Evolutionary conservation across 2,329 filamentous ascomycete genomes (phyloP).

Genomic region (Pseudogymnoascus sp.): DNA sequence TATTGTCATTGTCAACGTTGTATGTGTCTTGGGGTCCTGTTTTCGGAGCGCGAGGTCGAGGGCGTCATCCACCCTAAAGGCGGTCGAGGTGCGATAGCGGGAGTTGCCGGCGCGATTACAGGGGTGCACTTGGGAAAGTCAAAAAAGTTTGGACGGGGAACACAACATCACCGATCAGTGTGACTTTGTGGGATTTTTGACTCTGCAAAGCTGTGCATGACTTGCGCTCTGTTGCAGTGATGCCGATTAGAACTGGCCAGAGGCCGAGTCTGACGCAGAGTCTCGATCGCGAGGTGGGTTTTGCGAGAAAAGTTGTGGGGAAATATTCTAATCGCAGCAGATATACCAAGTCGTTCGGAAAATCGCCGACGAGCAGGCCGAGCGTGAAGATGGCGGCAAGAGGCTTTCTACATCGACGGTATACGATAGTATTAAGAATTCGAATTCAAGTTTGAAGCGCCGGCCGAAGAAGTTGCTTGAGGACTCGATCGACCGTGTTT

Average conservation of each 20-base stretch:
- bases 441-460: conserved; percentile 78
- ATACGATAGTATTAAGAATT: conserved; percentile 73
- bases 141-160: conserved; percentile 2
- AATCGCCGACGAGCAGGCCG: conserved; percentile 56
- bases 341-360: conserved; percentile 75
- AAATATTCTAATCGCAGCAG: conserved; percentile 26
- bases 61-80: neutral
- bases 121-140: neutral
- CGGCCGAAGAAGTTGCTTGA: conserved; percentile 75
- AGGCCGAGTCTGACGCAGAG: conserved; percentile 42
- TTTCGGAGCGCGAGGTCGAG: neutral
- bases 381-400: conserved; percentile 37
- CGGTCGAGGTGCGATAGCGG: conserved; percentile 11
- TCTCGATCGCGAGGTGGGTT: conserved; percentile 52
- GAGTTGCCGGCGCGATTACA: conserved; percentile 1
- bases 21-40: conserved; percentile 1
- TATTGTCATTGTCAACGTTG: conserved; percentile 10
- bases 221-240: neutral
- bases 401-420: conserved; percentile 52
- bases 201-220: neutral
- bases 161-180: neutral
- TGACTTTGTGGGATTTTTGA: neutral
- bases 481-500: conserved; percentile 74
- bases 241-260: conserved; percentile 18
- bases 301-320: conserved; percentile 8